Evolutionary conservation across 2,329 filamentous ascomycete genomes (phyloP), one percentile per base, ranked within the genome.

Genomic region (Penicillium concentricum): DNA sequence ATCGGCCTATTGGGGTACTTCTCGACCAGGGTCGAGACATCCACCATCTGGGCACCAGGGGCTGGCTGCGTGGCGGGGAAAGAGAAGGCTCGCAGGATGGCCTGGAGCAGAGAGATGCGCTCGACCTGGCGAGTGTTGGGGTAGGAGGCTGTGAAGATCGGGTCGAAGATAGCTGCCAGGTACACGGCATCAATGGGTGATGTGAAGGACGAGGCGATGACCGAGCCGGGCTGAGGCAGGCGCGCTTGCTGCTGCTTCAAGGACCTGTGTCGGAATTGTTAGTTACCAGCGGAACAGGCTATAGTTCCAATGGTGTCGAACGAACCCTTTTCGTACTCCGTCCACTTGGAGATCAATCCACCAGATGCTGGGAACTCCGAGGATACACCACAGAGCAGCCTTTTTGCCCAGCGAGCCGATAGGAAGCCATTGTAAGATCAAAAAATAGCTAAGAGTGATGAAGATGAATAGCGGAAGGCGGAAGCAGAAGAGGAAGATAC

Each of bases 321-420:
- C 80, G 54, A 74, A 92, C 78, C 94, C 94, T 77, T 92, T 90
- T 76, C 91, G 92, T 52, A 99, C 94, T 57, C 93, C 93, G 73
- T 99, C 94, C 63, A 99, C 91, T 74, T 97, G 93, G n/a, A 99
- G 80, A 75, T 99, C 94, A 55, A 97, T 88, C 93, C 93, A 97
- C 92, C 92, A 97, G 56, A 99, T 90, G 28, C 94, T 93, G 0
- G 92, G 91, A 57, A 96, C 89, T 37, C 87, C 89, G 65, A 99
- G 84, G 63, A 97, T 84, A 59, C 86, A 84, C 93, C 94, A 97
- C 51, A 97, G 78, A 47, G 91, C 85, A 13, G 90, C 85, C 77
- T 97, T 97, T 69, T 91, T 91, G 42, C 87, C 77, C 34, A 87
- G 69, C 9, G 82, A 82, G 1, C 85, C 86, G 10, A 89, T 81